phyloP scores from a whole-genome alignment of 2,329 filamentous ascomycete genomes.

The Penicillium sp. region DNA sequence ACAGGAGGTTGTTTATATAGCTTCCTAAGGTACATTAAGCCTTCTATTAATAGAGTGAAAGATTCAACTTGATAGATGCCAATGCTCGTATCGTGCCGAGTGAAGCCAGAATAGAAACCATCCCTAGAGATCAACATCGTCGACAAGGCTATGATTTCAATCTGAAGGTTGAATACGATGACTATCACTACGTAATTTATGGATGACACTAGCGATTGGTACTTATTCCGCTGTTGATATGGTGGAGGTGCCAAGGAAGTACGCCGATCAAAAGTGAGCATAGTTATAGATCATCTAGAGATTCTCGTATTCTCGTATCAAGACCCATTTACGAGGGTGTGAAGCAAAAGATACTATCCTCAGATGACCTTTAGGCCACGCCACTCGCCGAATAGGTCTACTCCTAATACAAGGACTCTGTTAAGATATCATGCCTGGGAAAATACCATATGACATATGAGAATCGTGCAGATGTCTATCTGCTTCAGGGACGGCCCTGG shows the following conservation, averaged over 20 bases:
- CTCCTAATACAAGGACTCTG: too few species aligned
- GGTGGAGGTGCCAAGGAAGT: not conserved
- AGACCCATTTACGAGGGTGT: not conserved
- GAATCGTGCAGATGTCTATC: not conserved
- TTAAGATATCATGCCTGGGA: not conserved
- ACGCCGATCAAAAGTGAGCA: not conserved
- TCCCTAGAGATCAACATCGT: not conserved
- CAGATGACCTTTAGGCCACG: not conserved
- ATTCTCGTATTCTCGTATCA: not conserved
- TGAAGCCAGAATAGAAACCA: not conserved
- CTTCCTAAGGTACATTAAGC: not conserved
- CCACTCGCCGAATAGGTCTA: not conserved
- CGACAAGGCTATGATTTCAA: not conserved
- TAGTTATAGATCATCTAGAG: not conserved
- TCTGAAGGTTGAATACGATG: not conserved
- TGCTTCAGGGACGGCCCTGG: not conserved
- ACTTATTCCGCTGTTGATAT: not conserved
- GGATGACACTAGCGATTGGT: not conserved
- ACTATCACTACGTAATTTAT: not conserved
- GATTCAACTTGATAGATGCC: not conserved
- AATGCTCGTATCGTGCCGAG: constrained; percentile 1
- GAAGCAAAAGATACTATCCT: not conserved
- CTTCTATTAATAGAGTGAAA: not conserved
- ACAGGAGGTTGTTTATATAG: not conserved
- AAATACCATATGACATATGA: not conserved